Base-by-base conservation (phyloP, 495 filamentous ascomycete species). In the Tuber indicum region DNA sequence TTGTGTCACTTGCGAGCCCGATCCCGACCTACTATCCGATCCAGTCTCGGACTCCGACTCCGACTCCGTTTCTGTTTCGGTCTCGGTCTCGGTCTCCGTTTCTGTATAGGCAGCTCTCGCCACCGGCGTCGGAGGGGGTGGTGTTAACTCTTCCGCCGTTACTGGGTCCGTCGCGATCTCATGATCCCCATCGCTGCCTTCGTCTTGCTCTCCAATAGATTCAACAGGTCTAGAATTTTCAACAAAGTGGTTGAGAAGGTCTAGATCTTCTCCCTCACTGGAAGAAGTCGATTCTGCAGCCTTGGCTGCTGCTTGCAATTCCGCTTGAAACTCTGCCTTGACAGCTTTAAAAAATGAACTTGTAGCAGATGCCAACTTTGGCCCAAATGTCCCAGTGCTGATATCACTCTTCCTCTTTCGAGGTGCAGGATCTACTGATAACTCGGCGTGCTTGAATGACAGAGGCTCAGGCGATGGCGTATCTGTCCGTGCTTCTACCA, bases 251-350 rank as follows among this genome's bases (percentile, higher is more conserved):
- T 76, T 74, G 32, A 70, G 45, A 72, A 72, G 47, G 16, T 76
- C 77, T 44, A 71, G 44, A 21, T 41, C 79, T 44, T 80, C 79
- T 7, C 73, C 78, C 42, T 77, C 78, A 77, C 79, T 81, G 21
- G 78, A 77, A 75, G 78, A 77, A 46, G 41, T 19, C 71, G 71
- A 43, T 43, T 81, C 74, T 43, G 80, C 49, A 58, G 70, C 72
- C 16, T 42, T 39, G 21, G 72, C 39, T 41, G 79, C 72, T 14
- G 72, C 72, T n/a, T 46, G 71, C 41, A 46, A 10, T 45, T 66
- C 58, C 58, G 75, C 78, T 43, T 83, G 83, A 47, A 83, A 78
- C 46, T 83, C 82, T 70, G 83, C 82, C 75, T 81, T 83, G 45
- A 82, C 66, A 26, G 77, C 79, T 58, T 83, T 83, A 52, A 83